Percentiles rank a stretch among this genome's conserved stretches.
phyloP scores from a whole-genome alignment of 352 stramenopile genomes.

The Phytophthora chlamydospora region DNA sequence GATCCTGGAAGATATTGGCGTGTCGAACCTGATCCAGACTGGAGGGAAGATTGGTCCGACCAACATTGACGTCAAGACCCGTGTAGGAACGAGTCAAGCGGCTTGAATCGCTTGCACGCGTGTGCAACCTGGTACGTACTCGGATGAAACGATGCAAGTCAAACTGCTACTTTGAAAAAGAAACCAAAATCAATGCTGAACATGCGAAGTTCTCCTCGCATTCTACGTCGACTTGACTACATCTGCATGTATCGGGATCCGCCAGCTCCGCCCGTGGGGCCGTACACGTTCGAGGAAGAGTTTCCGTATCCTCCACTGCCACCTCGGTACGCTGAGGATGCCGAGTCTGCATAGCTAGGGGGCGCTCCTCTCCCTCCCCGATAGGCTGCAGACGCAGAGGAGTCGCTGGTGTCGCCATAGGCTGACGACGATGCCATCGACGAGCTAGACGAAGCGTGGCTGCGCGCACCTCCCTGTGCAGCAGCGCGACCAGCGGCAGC shows the following conservation, averaged over 20 bases:
- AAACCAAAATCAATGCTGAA: conserved; percentile 23
- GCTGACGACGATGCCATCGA: conserved; percentile 29
- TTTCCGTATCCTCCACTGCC: conserved; percentile 25
- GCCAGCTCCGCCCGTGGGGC: conserved; percentile 33
- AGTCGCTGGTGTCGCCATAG: conserved; percentile 25
- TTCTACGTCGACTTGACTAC: conserved; percentile 36
- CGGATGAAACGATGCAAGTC: no score
- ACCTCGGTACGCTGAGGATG: conserved; percentile 25
- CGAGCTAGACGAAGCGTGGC: conserved; percentile 35
- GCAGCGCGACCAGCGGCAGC: conserved; percentile 40
- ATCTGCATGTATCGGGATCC: conserved; percentile 53
- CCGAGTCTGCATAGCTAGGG: conserved; percentile 28
- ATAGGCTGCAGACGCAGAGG: conserved; percentile 15
- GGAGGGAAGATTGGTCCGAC: conserved; percentile 12
- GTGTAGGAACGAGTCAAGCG: no score
- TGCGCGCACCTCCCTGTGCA: conserved; percentile 21
- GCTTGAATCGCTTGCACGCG: no score
- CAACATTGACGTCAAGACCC: conserved; percentile 7
- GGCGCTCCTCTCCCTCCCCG: conserved; percentile 14
- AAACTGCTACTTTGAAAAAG: neutral
- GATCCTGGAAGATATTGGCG: conserved; percentile 36
- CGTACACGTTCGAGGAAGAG: conserved; percentile 34
- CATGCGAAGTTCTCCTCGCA: conserved; percentile 12
- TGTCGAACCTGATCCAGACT: conserved; percentile 26
- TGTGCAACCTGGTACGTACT: no score